Base-by-base conservation (phyloP, 768 basidiomycete species). In the Boletus huronensis region DNA sequence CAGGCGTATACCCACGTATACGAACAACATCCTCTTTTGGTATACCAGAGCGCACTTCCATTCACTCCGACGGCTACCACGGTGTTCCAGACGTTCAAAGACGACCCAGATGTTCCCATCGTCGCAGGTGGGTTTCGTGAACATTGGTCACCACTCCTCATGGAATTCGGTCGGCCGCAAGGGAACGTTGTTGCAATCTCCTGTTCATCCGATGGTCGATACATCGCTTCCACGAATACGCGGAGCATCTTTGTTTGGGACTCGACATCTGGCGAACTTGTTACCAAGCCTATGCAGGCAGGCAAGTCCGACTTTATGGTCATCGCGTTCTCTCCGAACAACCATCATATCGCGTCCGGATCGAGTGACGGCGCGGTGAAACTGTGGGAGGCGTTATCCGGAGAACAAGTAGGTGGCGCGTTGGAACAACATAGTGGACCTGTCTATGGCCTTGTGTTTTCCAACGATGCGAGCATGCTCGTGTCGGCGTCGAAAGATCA, bases 1-100 rank as follows among this genome's bases (percentile, higher is more conserved):
- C 69, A 72, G 46, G 66, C 70, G 3, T 68, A 63, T 49, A 56
- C 60, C 32, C 62, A 62, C 3, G 66, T 58, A 8, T 72, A 72
- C 41, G 69, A 70, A 53, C 68, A 68, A 21, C 69, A 70, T 41
- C 69, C 69, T 5, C 68, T 70, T 23, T 56, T 70, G 21, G 70
- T 70, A 31, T 70, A 70, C 56, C 59, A 60, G 23, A 61, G 64
- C 17, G 69, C 69, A 17, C 65, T 70, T 21, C 70, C 69, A 3
- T 70, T 70, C 48, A 59, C 69, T 36, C 69, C 69, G 3, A 70
- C 56, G n/a, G 42, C 58, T 11, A 58, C 64, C 9, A 42, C 53
- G 8, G 41, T 72, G 32, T 70, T 65, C 42, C 60, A 59, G 34
- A 56, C 55, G 16, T 70, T 70, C 59, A 66, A 69, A 39, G 54